phyloP scores from a whole-genome alignment of 345 rosid genomes.

The Lumnitzera racemosa region DNA sequence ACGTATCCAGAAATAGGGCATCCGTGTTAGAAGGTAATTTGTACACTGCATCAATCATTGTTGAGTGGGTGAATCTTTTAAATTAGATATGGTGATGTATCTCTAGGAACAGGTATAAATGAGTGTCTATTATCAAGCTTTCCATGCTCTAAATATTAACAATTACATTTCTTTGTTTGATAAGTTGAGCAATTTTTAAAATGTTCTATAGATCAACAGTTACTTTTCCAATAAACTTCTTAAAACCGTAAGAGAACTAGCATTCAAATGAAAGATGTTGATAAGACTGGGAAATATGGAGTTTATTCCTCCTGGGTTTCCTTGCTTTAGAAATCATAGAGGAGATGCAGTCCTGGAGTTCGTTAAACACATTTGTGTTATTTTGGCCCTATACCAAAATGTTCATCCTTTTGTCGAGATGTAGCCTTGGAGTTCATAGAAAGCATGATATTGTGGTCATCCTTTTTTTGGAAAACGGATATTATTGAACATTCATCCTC shows the following conservation, averaged over 20 bases:
- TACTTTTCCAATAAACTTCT: slow-evolving; percentile 64
- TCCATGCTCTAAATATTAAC: slow-evolving; percentile 2
- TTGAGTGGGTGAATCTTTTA: slow-evolving; percentile 58
- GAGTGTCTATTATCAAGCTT: neutral
- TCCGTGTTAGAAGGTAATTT: slow-evolving; percentile 36
- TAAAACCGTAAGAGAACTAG: slow-evolving; percentile 54
- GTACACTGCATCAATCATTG: slow-evolving; percentile 59
- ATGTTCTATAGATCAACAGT: slow-evolving; percentile 49
- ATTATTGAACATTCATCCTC: neutral
- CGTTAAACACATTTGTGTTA: slow-evolving; percentile 70
- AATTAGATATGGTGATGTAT: slow-evolving; percentile 50
- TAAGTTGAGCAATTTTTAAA: slow-evolving; percentile 1
- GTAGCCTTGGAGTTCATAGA: too few relatives aligned
- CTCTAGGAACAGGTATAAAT: slow-evolving; percentile 60
- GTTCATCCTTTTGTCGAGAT: too few relatives aligned
- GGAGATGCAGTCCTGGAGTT: slow-evolving; percentile 73
- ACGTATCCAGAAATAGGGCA: slow-evolving; percentile 33
- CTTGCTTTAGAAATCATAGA: slow-evolving; percentile 24
- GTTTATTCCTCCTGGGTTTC: slow-evolving; percentile 12
- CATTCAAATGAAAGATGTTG: slow-evolving; percentile 43
- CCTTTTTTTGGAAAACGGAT: slow-evolving; percentile 4
- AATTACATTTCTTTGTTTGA: neutral
- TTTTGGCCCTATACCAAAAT: slow-evolving; percentile 71
- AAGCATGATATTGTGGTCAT: slow-evolving; percentile 84
- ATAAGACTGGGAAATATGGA: slow-evolving; percentile 24